phyloP scores from a whole-genome alignment of 2,329 filamentous ascomycete species.

The Colletotrichum chlorophyti region DNA sequence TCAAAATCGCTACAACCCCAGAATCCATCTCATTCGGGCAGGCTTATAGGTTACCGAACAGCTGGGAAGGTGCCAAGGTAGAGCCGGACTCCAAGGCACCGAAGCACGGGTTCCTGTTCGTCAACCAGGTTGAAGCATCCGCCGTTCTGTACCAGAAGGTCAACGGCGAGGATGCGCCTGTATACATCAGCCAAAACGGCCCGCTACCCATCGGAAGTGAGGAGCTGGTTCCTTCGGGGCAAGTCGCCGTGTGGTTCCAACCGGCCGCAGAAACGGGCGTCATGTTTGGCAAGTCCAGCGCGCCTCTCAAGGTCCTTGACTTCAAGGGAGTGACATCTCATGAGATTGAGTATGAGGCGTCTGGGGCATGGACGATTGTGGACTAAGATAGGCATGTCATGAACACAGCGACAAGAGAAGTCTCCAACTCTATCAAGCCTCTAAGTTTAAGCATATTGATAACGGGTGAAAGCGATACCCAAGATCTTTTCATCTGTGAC shows the following conservation, averaged over 20 bases:
- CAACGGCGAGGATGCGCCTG: background rate
- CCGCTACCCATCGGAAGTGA: background rate
- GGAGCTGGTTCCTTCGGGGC: background rate
- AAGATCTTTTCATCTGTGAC: too few relatives aligned
- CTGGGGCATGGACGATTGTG: background rate
- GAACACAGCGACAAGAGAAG: background rate
- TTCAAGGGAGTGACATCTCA: background rate
- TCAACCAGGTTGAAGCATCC: background rate
- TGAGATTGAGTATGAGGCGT: background rate
- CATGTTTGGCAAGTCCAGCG: background rate
- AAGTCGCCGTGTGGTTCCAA: slow-evolving; percentile 4
- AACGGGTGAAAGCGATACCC: too few relatives aligned
- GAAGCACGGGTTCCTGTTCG: background rate
- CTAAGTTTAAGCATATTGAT: background rate
- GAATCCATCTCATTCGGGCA: background rate
- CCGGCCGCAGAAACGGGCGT: background rate
- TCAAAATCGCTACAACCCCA: background rate
- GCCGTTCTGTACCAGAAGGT: slow-evolving; percentile 6
- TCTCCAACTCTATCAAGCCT: background rate
- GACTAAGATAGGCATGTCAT: background rate
- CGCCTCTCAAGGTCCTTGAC: background rate
- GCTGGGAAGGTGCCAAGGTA: background rate
- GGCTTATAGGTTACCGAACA: background rate
- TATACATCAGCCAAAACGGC: slow-evolving; percentile 4
- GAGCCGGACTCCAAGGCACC: background rate